Evolutionary conservation across 2,329 filamentous ascomycete genomes (phyloP).

Genomic region (Trichoderma afroharzianum): DNA sequence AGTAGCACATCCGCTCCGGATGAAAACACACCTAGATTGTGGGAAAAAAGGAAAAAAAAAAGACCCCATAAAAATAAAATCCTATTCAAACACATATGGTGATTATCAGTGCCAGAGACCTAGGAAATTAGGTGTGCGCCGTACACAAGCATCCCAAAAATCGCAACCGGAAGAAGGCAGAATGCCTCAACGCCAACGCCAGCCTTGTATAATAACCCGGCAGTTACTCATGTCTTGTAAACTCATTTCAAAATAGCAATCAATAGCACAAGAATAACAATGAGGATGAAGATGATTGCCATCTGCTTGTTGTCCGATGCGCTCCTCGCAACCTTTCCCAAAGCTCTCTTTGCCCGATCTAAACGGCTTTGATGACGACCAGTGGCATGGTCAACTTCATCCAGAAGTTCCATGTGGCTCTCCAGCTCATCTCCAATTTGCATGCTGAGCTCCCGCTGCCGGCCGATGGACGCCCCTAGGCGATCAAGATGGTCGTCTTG

Average conservation of each 20-base stretch:
- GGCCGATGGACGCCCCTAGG: slow-evolving; percentile 78
- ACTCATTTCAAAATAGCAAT: slow-evolving; percentile 74
- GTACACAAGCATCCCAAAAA: neutral
- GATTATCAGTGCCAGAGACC: neutral
- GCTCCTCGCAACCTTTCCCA: slow-evolving; percentile 68
- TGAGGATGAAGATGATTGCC: slow-evolving; percentile 75
- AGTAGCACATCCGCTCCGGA: neutral
- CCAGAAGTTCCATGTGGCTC: slow-evolving; percentile 80
- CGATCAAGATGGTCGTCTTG: slow-evolving; percentile 93
- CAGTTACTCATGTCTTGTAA: neutral
- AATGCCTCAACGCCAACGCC: neutral
- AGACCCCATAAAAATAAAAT: neutral
- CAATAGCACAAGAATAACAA: slow-evolving; percentile 75
- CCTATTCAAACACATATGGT: neutral
- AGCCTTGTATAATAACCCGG: neutral
- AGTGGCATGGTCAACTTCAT: slow-evolving; percentile 80
- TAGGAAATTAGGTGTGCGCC: neutral
- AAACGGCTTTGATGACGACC: slow-evolving; percentile 77
- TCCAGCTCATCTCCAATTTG: slow-evolving; percentile 96
- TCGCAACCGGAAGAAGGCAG: neutral
- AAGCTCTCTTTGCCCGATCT: slow-evolving; percentile 66
- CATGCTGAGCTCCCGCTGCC: slow-evolving; percentile 89
- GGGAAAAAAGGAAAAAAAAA: neutral
- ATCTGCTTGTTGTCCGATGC: slow-evolving; percentile 86
- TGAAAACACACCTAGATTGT: neutral